A percentile compares a stretch with the other conserved stretches of the same genome.
These are phyloP conservation scores for Lichina pygmaea DNA, from an alignment of 495 filamentous ascomycete species.

Conservation along the genomic window DNA sequence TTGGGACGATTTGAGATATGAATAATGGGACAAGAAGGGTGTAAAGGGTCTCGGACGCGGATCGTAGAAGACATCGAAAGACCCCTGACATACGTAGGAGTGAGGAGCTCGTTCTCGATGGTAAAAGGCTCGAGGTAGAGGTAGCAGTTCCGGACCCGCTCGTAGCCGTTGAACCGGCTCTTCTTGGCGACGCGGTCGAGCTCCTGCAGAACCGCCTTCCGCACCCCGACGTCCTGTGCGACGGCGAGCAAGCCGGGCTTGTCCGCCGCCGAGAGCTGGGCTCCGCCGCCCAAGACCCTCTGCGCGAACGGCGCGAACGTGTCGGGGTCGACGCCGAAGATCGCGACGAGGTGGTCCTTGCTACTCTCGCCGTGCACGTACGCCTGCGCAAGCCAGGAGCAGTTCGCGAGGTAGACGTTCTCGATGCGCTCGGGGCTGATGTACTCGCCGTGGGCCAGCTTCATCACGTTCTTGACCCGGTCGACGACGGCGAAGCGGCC, in stretches of 20 bases:
- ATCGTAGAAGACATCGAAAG: neutral
- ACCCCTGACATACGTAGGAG: constrained; percentile 58
- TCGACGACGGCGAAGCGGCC: constrained; percentile 87
- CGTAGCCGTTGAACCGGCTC: constrained; percentile 72
- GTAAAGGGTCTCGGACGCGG: no score
- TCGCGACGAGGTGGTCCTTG: constrained; percentile 57
- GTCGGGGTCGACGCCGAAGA: constrained; percentile 69
- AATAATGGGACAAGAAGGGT: neutral
- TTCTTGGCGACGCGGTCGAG: constrained; percentile 58
- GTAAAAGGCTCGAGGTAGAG: constrained; percentile 75
- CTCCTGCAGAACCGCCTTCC: constrained; percentile 47
- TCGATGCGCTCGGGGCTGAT: constrained; percentile 93
- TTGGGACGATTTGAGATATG: neutral
- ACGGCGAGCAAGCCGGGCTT: constrained; percentile 35
- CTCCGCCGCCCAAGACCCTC: constrained; percentile 32
- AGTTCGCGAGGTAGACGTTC: constrained; percentile 67
- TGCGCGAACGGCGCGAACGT: constrained; percentile 53
- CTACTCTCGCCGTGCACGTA: constrained; percentile 81
- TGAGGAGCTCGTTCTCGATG: constrained; percentile 82
- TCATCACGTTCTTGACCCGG: constrained; percentile 93
- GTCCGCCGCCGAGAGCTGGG: constrained; percentile 32
- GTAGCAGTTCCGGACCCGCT: constrained; percentile 48
- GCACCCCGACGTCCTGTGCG: constrained; percentile 36
- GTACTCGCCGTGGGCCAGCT: constrained; percentile 94
- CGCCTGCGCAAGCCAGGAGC: constrained; percentile 46